Evolutionary conservation across 192 early-diverging fungal species (phyloP).

Genomic region (Gaertneriomyces semiglobifer): DNA sequence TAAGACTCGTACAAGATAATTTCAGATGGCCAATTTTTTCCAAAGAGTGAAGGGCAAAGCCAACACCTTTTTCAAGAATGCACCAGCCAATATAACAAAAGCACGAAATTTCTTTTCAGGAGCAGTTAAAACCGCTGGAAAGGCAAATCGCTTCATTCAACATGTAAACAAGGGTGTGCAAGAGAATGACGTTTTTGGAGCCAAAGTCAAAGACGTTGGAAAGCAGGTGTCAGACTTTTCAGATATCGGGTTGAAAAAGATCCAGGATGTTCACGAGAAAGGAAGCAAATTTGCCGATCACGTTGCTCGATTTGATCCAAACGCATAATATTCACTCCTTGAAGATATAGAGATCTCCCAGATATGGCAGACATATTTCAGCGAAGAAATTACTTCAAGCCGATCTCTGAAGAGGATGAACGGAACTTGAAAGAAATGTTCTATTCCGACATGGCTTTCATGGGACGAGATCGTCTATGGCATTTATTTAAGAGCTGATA

Average conservation of each 20-base stretch:
- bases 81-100: neutral
- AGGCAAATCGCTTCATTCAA: neutral
- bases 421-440: too few species aligned
- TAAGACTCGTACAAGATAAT: neutral
- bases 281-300: neutral
- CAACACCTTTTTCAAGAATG: neutral
- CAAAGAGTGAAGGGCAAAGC: neutral
- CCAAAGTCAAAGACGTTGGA: neutral
- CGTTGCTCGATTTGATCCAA: neutral
- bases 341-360: too few species aligned
- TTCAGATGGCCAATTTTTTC: neutral
- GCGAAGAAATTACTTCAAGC: too few species aligned
- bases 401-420: too few species aligned
- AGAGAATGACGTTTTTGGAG: neutral
- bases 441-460: too few species aligned
- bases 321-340: too few species aligned
- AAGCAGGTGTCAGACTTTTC: neutral
- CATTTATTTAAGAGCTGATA: too few species aligned
- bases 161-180: constrained; percentile 4
- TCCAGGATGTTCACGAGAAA: neutral
- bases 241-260: constrained; percentile 3
- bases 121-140: neutral
- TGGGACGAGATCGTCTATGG: too few species aligned
- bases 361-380: too few species aligned
- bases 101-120: neutral